Conservation (phyloP, 2,329 filamentous ascomycete species). For the Escovopsis sp. region DNA sequence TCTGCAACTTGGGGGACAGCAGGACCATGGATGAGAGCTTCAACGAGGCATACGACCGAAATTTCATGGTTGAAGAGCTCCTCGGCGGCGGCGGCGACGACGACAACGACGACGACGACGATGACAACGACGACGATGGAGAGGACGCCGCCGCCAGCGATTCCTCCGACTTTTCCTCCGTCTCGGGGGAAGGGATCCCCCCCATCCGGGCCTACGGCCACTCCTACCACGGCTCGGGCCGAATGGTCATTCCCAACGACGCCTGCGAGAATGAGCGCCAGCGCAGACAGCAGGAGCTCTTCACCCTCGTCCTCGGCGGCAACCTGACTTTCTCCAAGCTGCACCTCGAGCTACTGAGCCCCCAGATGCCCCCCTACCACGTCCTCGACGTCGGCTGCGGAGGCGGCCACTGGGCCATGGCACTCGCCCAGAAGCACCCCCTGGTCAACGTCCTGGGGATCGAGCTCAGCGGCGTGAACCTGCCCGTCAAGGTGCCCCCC, state of each 20-base stretch:
- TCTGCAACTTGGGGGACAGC: too few relatives aligned
- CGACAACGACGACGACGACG: neutral
- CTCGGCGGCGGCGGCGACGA: neutral
- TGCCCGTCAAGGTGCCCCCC: conserved; percentile 33
- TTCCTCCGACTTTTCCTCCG: conserved; percentile 20
- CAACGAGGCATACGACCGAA: too few relatives aligned
- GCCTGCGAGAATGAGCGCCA: conserved; percentile 18
- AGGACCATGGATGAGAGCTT: too few relatives aligned
- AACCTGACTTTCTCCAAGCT: conserved; percentile 17
- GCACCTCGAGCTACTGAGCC: conserved; percentile 12
- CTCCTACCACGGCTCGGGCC: conserved; percentile 22
- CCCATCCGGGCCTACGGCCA: conserved; percentile 21
- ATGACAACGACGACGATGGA: conserved; percentile 10
- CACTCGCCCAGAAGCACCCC: conserved; percentile 26
- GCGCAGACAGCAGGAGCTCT: conserved; percentile 20
- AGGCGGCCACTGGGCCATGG: conserved; percentile 28
- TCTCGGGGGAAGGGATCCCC: conserved; percentile 19
- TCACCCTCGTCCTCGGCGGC: conserved; percentile 20
- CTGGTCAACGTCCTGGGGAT: conserved; percentile 25
- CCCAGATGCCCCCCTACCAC: conserved; percentile 9
- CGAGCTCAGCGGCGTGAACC: conserved; percentile 26
- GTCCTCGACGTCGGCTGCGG: conserved; percentile 30
- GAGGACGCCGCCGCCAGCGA: conserved; percentile 13
- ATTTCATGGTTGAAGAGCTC: too few relatives aligned
- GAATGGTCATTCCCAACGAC: conserved; percentile 20